Percentiles rank a stretch among this genome's conserved stretches.
Conservation (phyloP, 2,329 filamentous ascomycete species). For the Colletotrichum chlorophyti region DNA sequence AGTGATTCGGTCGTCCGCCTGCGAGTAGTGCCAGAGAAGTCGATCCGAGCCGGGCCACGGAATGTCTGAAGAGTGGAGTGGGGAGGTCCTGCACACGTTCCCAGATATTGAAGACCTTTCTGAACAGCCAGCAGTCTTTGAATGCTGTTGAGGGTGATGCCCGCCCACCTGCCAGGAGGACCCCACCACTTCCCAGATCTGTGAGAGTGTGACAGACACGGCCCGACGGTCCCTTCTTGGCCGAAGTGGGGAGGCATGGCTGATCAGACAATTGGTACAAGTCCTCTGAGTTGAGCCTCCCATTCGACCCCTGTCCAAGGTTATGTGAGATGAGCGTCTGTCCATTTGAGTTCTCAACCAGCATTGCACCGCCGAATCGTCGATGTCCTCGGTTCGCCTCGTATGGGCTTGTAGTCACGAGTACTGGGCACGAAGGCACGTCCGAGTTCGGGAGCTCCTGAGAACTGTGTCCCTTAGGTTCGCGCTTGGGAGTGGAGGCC, state of each 20-base stretch:
- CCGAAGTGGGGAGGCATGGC: conserved; percentile 25
- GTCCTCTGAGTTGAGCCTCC: conserved; percentile 57
- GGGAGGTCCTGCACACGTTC: conserved; percentile 70
- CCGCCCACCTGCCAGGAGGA: conserved; percentile 78
- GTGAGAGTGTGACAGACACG: conserved; percentile 82
- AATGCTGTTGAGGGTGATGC: conserved; percentile 75
- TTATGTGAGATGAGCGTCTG: conserved; percentile 51
- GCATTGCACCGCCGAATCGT: conserved; percentile 66
- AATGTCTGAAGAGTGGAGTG: conserved; percentile 77
- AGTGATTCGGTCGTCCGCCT: conserved; percentile 65
- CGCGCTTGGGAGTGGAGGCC: conserved; percentile 52
- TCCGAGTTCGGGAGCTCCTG: background rate
- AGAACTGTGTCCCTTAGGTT: conserved; percentile 2
- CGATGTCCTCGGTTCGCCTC: conserved; percentile 53
- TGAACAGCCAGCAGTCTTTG: conserved; percentile 78
- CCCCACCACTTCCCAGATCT: conserved; percentile 61
- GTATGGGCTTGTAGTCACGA: conserved; percentile 43
- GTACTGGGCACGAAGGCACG: conserved; percentile 7
- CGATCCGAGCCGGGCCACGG: conserved; percentile 57
- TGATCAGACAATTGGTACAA: conserved; percentile 44
- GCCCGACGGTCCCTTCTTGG: conserved; percentile 43
- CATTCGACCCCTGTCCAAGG: conserved; percentile 52
- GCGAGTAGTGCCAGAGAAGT: conserved; percentile 63
- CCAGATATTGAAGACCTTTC: conserved; percentile 64
- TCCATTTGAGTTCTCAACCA: conserved; percentile 45